Base-by-base conservation (phyloP, 2,329 filamentous ascomycete genomes). In the Cercospora citrullina region DNA sequence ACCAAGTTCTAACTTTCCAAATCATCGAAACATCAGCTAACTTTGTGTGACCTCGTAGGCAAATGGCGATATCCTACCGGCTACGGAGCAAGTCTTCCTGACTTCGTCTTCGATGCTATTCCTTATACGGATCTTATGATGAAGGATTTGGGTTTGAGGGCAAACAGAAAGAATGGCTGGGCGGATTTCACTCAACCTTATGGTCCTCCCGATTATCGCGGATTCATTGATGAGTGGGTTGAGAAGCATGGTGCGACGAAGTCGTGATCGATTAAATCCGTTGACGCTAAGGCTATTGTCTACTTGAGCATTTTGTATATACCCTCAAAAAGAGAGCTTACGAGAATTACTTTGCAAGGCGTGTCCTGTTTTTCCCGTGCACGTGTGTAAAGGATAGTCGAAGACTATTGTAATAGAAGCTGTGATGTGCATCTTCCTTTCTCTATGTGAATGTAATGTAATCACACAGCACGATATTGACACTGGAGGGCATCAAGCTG, bases 81-180 rank as follows among this genome's bases (percentile, higher is more conserved):
- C 0, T 89, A 87, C 74, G 90, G 90, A 1, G 82, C 81, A 45
- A 84, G 82, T 74, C 83, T 85, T 67, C 89, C 89, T 0, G 90
- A 92, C 76, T 89, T 93, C 71, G 88, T 91, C 18, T 94, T 94
- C 74, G 92, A 95, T 77, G 86, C 86, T 0, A 77, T 94, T 64
- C 90, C 90, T 4, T 95, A 93, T 74, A 76, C 92, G 18, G 91
- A 94, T 77, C 74, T 89, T 74, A 77, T 94, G 75, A 76, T 91
- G 68, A 79, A 80, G 4, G 91, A 94, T 76, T 73, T 94, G 65
- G 90, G 87, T 0, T 77, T 93, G 64, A 80, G 83, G 18, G 80
- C 80, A 14, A 81, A 85, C 71, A 80, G 87, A 36, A 90, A 90
- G 80, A 66, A 72, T 3, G 83, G 85, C 0, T 81, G 74, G 62